These are phyloP conservation scores for Aspergillus candidus DNA, from an alignment of 2,329 filamentous ascomycete species.

Conservation along the genomic window DNA sequence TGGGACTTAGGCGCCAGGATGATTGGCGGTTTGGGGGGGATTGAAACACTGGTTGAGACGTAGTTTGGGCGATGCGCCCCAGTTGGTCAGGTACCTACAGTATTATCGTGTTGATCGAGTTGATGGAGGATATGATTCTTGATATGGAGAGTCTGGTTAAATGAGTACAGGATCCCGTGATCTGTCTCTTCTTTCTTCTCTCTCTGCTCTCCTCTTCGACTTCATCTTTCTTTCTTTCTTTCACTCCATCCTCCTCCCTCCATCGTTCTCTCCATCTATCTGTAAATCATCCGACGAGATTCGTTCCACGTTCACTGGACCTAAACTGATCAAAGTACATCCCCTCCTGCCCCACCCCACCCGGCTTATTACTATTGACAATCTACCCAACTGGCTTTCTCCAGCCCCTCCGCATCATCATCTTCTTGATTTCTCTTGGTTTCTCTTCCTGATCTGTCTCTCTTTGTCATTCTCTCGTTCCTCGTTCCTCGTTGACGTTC, in stretches of 20 bases:
- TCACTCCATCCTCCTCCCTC: background rate
- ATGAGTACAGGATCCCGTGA: background rate
- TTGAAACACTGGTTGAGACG: conserved; percentile 22
- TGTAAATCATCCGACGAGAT: background rate
- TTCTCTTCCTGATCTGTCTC: no score
- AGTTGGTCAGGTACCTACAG: no score
- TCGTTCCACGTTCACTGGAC: no score
- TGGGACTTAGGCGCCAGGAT: conserved; percentile 8
- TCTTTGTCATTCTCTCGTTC: background rate
- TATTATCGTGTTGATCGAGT: background rate
- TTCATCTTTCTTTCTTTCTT: background rate
- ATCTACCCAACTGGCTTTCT: conserved; percentile 5
- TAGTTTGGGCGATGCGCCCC: conserved; percentile 1
- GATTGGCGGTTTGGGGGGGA: conserved; percentile 1
- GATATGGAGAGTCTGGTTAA: no score
- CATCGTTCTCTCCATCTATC: background rate
- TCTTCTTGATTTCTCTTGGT: conserved; percentile 2
- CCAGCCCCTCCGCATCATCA: conserved; percentile 8
- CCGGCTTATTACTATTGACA: conserved; percentile 15
- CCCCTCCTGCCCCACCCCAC: conserved; percentile 14
- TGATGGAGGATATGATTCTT: no score
- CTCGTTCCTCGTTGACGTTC: no score
- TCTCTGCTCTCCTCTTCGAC: background rate
- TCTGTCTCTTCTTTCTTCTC: background rate
- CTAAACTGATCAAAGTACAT: background rate